These are phyloP conservation scores for Hypomontagnella monticulosa DNA, from an alignment of 495 filamentous ascomycete species.

Conservation along the genomic window DNA sequence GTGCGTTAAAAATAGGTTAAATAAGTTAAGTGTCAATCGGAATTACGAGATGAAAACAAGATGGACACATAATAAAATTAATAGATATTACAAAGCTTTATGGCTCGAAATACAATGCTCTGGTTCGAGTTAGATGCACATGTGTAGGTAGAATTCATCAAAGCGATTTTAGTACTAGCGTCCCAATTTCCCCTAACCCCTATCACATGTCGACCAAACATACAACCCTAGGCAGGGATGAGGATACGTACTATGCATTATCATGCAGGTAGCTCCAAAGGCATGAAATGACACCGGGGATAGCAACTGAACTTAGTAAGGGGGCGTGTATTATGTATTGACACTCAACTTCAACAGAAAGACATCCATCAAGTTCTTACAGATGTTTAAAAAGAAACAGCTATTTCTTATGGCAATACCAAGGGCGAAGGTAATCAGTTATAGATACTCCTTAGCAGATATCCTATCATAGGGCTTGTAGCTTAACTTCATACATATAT, in stretches of 20 bases:
- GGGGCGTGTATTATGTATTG: slow-evolving; percentile 7
- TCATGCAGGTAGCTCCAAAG: slow-evolving; percentile 18
- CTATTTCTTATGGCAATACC: too few species aligned
- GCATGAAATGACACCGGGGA: slow-evolving; percentile 16
- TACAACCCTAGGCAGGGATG: slow-evolving; percentile 4
- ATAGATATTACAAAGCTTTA: too few species aligned
- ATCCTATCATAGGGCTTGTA: too few species aligned
- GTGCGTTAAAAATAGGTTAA: too few species aligned
- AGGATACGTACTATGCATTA: slow-evolving; percentile 9
- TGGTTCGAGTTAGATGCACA: background rate
- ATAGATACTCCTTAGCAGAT: too few species aligned
- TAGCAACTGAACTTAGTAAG: slow-evolving; percentile 2
- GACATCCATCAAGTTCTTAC: too few species aligned
- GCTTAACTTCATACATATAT: background rate
- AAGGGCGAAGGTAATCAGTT: too few species aligned
- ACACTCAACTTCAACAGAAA: too few species aligned
- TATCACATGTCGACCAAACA: slow-evolving; percentile 25
- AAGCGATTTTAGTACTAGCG: slow-evolving; percentile 1
- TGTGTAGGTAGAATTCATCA: slow-evolving; percentile 13
- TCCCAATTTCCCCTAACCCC: slow-evolving; percentile 9
- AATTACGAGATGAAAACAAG: background rate
- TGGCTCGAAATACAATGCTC: too few species aligned
- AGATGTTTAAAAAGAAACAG: background rate
- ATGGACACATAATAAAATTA: too few species aligned
- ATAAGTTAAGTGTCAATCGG: background rate